These are phyloP conservation scores for Alternaria arborescens DNA, from an alignment of 2,329 filamentous ascomycete species.

Conservation along the genomic window DNA sequence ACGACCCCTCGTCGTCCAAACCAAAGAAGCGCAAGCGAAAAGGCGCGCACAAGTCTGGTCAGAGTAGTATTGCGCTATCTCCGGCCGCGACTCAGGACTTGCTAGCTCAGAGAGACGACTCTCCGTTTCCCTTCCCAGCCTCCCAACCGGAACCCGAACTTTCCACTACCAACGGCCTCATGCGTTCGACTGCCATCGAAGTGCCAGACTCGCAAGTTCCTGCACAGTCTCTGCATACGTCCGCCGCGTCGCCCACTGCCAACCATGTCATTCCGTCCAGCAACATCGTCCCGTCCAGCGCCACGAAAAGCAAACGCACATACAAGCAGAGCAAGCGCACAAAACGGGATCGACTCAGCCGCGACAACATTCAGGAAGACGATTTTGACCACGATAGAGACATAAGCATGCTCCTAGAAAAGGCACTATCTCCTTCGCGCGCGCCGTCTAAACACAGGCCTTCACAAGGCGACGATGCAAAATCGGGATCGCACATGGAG, in stretches of 20 bases:
- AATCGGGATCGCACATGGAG: background rate
- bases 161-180: background rate
- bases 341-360: background rate
- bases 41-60: background rate
- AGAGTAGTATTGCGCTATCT: background rate
- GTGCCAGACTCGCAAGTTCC: constrained; percentile 24
- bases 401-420: background rate
- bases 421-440: background rate
- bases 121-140: constrained; percentile 15
- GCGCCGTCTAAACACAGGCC: background rate
- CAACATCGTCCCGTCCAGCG: constrained; percentile 16
- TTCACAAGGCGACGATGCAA: background rate
- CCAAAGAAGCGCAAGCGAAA: constrained; percentile 9
- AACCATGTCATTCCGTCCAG: background rate
- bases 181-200: constrained; percentile 12
- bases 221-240: background rate
- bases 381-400: background rate
- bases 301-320: constrained; percentile 11
- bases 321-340: constrained; percentile 11
- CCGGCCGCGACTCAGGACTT: background rate
- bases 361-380: background rate
- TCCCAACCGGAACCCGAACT: constrained; percentile 3
- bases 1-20: background rate
- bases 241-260: constrained; percentile 9
- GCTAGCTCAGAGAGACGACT: background rate